Conservation (phyloP, 768 basidiomycete species). For the Tulasnella sp. region DNA sequence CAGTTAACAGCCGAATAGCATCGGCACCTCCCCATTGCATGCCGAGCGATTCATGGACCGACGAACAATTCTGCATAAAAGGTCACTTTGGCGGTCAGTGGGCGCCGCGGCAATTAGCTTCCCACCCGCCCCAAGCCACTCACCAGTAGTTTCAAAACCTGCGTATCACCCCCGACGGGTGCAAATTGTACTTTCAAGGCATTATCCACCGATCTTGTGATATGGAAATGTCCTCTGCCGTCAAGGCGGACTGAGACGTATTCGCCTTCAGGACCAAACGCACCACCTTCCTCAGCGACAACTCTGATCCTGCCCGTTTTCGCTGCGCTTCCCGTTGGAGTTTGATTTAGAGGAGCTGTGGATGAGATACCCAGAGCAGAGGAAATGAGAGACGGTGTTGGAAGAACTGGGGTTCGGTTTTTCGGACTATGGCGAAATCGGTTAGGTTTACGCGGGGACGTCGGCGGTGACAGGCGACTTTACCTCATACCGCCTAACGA, state of each 20-base stretch:
- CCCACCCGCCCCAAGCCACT: background rate
- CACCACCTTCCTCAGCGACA: background rate
- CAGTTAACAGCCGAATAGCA: background rate
- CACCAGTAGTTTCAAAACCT: slow-evolving; percentile 3
- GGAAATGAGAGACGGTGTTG: background rate
- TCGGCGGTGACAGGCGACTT: too few relatives aligned
- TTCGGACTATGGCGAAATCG: background rate
- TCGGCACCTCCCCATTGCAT: slow-evolving; percentile 4
- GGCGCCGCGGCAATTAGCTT: background rate
- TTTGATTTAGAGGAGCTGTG: background rate
- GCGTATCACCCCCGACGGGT: background rate
- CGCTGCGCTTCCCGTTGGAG: background rate
- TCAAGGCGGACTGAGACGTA: background rate
- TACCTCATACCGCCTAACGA: too few relatives aligned
- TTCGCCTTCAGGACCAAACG: background rate
- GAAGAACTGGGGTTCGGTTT: background rate
- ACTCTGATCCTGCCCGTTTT: background rate
- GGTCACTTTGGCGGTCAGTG: background rate
- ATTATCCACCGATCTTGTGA: slow-evolving; percentile 3
- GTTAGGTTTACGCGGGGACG: too few relatives aligned
- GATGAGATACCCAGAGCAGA: slow-evolving; percentile 1
- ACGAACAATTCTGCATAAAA: background rate
- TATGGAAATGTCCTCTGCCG: background rate
- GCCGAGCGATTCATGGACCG: background rate
- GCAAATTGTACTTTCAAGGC: background rate